These are phyloP conservation scores for Phaeosphaeria sp. DNA, from an alignment of 2,329 filamentous ascomycete species.

Conservation along the genomic window DNA sequence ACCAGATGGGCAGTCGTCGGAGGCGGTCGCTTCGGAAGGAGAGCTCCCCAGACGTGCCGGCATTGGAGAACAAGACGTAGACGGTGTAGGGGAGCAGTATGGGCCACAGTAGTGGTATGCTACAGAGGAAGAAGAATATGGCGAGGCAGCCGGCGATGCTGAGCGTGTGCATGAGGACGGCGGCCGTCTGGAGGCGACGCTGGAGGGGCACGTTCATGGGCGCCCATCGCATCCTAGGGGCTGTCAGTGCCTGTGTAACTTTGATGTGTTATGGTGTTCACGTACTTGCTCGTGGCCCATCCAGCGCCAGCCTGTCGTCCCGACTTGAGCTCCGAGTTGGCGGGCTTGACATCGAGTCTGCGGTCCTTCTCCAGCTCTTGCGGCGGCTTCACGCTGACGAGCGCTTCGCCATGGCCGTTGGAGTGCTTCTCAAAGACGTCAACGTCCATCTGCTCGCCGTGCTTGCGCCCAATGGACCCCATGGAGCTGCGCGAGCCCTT, in stretches of 20 bases:
- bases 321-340: constrained; percentile 55
- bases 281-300: constrained; percentile 58
- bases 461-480: constrained; percentile 37
- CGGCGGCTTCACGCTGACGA: constrained; percentile 54
- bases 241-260: constrained; percentile 1
- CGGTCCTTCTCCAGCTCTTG: constrained; percentile 46
- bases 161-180: constrained; percentile 59
- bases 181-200: constrained; percentile 57
- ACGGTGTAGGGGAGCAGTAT: constrained; percentile 77
- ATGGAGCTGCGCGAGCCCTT: constrained; percentile 40
- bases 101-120: constrained; percentile 92
- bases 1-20: constrained; percentile 79
- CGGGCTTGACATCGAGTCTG: constrained; percentile 40
- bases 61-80: constrained; percentile 80
- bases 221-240: constrained; percentile 76
- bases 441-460: constrained; percentile 29
- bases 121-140: constrained; percentile 87
- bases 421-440: constrained; percentile 54
- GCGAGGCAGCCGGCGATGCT: constrained; percentile 64
- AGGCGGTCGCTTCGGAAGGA: constrained; percentile 76
- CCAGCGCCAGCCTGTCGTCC: constrained; percentile 61
- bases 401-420: constrained; percentile 52
- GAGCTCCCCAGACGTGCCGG: constrained; percentile 76
- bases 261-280: background rate
- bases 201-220: constrained; percentile 73